Evolutionary conservation across 2,329 filamentous ascomycete species (phyloP).

Genomic region (Berkeleyomyces basicola): DNA sequence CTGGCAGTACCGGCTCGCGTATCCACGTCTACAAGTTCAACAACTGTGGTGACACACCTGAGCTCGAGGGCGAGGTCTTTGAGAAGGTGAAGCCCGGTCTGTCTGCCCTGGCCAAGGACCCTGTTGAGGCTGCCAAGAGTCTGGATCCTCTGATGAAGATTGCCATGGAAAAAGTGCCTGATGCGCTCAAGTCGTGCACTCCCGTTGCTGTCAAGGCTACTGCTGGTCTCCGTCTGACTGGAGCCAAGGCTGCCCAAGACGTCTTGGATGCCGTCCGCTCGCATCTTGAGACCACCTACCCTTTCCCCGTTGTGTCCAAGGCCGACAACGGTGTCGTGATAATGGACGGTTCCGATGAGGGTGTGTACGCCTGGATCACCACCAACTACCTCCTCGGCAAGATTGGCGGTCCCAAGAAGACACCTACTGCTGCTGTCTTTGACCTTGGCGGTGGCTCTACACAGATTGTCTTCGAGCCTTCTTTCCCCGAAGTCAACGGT

Average conservation of each 20-base stretch:
- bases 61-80: slow-evolving; percentile 84
- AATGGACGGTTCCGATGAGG: slow-evolving; percentile 95
- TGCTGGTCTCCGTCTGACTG: slow-evolving; percentile 77
- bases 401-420: slow-evolving; percentile 83
- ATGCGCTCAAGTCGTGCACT: slow-evolving; percentile 78
- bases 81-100: slow-evolving; percentile 82
- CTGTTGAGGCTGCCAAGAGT: slow-evolving; percentile 74
- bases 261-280: slow-evolving; percentile 74
- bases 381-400: slow-evolving; percentile 97
- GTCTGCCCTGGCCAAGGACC: slow-evolving; percentile 74
- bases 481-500: slow-evolving; percentile 54
- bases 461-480: slow-evolving; percentile 96
- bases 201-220: slow-evolving; percentile 97
- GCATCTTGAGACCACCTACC: slow-evolving; percentile 75
- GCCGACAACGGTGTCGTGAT: slow-evolving; percentile 81
- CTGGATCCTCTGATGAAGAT: slow-evolving; percentile 77
- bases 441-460: slow-evolving; percentile 94
- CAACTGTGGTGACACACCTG: slow-evolving; percentile 86
- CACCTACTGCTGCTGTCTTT: slow-evolving; percentile 82
- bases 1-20: slow-evolving; percentile 89
- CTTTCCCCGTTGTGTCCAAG: slow-evolving; percentile 80
- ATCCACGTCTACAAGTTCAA: slow-evolving; percentile 98
- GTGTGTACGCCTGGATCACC: slow-evolving; percentile 97
- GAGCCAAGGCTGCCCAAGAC: slow-evolving; percentile 59
- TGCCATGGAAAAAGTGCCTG: slow-evolving; percentile 69